Percentiles rank a stretch among this genome's conserved stretches.
Conservation (phyloP, 2,329 filamentous ascomycete species). For the Aphanoascus verrucosus region DNA sequence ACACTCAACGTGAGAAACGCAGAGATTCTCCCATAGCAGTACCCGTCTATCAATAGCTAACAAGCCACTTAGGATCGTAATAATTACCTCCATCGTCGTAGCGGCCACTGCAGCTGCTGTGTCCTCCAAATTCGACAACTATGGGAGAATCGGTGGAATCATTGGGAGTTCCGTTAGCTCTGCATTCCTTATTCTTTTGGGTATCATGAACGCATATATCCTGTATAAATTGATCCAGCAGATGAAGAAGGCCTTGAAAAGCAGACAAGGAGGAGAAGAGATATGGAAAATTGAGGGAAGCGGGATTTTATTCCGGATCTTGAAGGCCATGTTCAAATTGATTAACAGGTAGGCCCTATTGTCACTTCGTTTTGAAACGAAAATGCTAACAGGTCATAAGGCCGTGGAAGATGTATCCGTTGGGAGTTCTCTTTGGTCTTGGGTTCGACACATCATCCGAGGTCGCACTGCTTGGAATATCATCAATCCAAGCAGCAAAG, state of each 20-base stretch:
- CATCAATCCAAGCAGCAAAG: constrained; percentile 70
- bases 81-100: constrained; percentile 82
- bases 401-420: constrained; percentile 87
- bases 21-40: not conserved
- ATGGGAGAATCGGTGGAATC: constrained; percentile 71
- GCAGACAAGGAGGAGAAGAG: constrained; percentile 38
- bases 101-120: constrained; percentile 82
- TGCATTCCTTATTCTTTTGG: constrained; percentile 69
- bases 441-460: constrained; percentile 95
- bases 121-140: constrained; percentile 66
- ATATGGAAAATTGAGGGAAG: constrained; percentile 63
- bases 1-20: constrained; percentile 60
- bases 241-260: constrained; percentile 50
- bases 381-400: constrained; percentile 18
- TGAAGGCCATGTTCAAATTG: constrained; percentile 66
- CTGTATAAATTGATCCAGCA: constrained; percentile 63
- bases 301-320: constrained; percentile 60
- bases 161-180: constrained; percentile 83
- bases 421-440: constrained; percentile 79
- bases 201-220: constrained; percentile 76
- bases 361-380: not conserved
- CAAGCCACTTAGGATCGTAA: constrained; percentile 50
- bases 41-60: not conserved
- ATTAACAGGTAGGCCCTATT: constrained; percentile 40
- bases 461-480: constrained; percentile 82